Evolutionary conservation across 345 rosid genomes (phyloP), one percentile per base, ranked within the genome.

Genomic region (Citrus hindsii): DNA sequence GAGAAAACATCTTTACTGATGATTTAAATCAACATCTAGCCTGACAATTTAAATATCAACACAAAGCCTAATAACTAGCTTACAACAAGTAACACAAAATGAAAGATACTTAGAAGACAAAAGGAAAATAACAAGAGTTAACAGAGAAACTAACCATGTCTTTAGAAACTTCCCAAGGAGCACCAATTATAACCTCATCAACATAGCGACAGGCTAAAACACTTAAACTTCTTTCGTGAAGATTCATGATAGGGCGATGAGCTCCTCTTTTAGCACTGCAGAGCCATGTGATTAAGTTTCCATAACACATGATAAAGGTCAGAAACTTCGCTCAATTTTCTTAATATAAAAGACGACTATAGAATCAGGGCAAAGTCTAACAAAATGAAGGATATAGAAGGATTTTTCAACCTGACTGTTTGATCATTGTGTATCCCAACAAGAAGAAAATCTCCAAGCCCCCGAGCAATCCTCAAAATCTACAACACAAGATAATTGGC

Each of bases 171-270:
- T 90, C 94, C 87, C 84, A 80, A 18, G 97, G 97, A 71, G 94
- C 94, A 67, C 97, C 97, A 59, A 92, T 92, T 80, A 90, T 92
- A 79, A 89, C 94, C 83, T 92, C 97, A 72, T 92, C 97, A 24
- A 90, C 94, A 81, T 92, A 87, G 33, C 90, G 90, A 71, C 97
- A 92, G 53, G 94, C 94, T 85, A 92, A 78, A 60, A 90, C 94
- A 75, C 91, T 90, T 76, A 92, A 85, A 80, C 97, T 92, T 85
- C 97, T 85, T 82, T 92, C 97, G 78, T 92, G 94, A 75, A 92
- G 91, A 88, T 87, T 89, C 94, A 92, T 92, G 79, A 90, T 92
- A 67, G 97, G 97, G 24, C 89, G 91, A 81, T 90, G 92, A 12
- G 82, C 82, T 70, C 93, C 94, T 85, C 94, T 89, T 77, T 85